Evolutionary conservation across 495 filamentous ascomycete genomes (phyloP), one percentile per base, ranked within the genome.

Genomic region (Monascus purpureus): DNA sequence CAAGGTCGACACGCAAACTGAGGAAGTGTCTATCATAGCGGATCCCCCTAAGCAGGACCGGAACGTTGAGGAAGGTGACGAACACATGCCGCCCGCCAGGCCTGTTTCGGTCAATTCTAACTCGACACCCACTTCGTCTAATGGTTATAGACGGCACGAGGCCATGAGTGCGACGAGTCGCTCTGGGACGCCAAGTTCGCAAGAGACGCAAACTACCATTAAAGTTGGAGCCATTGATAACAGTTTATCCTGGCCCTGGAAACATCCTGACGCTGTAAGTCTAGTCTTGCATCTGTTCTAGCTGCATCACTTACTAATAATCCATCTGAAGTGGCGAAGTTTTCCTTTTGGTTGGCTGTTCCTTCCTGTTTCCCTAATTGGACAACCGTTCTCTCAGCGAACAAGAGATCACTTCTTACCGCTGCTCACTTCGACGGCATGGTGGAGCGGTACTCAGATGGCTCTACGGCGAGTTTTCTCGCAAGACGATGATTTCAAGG

Each of bases 311-410:
- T 13, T 11, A 16, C 15, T 30, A 17, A 13, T 30, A 18, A 30
- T 30, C 24, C 22, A 12, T 27, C 25, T 5, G 8, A 30, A 78
- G 69, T 80, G 75, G 75, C 73, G 75, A 44, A 93, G 84, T 55
- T 97, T 93, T 47, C 90, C 90, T 6, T 97, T 96, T 47, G 90
- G 90, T 27, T 97, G 90, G 90, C 75, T 97, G 8, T 97, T 97
- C 56, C 71, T 97, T 2, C 90, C 90, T 0, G 92, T 96, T 6
- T 90, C 87, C 15, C 70, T 97, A 25, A 97, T 97, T 43, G 90
- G 90, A 8, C 78, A 93, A 41, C 92, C 90, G 4, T 97, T 97
- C 48, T 90, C 87, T 4, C 77, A 88, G 50, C 84, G 78, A 35
- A 94, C 90, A 8, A 67, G 87, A 31, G 79, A 86, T 35, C 90